Evolutionary conservation across 2,329 filamentous ascomycete genomes (phyloP), one percentile per base, ranked within the genome.

Genomic region (Curvularia sp.): DNA sequence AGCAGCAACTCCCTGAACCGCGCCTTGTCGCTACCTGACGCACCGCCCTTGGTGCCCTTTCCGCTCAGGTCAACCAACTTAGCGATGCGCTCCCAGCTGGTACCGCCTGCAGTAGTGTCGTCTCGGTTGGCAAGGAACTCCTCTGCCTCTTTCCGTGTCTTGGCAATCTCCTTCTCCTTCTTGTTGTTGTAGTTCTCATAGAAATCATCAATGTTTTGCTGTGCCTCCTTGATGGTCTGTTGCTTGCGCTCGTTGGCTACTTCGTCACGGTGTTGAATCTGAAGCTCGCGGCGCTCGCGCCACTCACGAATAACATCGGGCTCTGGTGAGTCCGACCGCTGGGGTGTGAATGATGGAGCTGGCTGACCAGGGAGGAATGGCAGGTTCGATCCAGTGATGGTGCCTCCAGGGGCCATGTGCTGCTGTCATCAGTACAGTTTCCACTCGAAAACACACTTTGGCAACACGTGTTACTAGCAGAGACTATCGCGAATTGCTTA

Each of bases 181-280:
- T 97, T 97, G 79, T 90, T 89, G 83, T 98, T 98, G 84, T 99
- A 99, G 80, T 97, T 97, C 75, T 97, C 93, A 84, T 99, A 99
- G 81, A 98, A 99, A 77, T 97, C 95, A 77, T 99, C 95, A 65
- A 99, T 96, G 78, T 96, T 95, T 76, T 93, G 86, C 75, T 93
- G 92, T 10, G 95, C 95, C 69, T 95, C 92, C 77, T 92, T 88
- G 75, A 97, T 82, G 1, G 93, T 97, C 77, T 94, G 89, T 63
- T 87, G 86, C 77, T 95, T 95, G 81, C 93, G 92, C 65, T 87
- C 84, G 42, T 88, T 87, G 54, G 94, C 94, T 66, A 94, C 87
- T 78, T 96, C 89, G 65, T 92, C 89, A 71, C 94, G 91, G 79
- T 93, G 93, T 69, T 89, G 84, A 66, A 96, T 89, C 74, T 89